Evolutionary conservation across 2,329 filamentous ascomycete genomes (phyloP).

Genomic region (Sphaceloma murrayae): DNA sequence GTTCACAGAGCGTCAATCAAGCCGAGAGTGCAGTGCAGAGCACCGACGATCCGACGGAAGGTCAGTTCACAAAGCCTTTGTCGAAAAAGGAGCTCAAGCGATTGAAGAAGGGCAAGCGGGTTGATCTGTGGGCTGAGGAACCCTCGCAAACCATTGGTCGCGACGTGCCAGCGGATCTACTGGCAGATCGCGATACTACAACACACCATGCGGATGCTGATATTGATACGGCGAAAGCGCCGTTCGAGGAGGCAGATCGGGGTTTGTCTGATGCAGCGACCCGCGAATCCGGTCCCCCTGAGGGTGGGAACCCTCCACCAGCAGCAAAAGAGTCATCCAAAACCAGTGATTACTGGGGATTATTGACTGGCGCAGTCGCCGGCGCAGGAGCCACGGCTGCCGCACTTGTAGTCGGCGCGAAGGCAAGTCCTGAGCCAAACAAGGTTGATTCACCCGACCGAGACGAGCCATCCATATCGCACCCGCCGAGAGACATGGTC

Average conservation of each 20-base stretch:
- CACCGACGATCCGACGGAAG: too few relatives aligned
- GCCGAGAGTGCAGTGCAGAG: too few relatives aligned
- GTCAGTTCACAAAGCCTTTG: too few relatives aligned
- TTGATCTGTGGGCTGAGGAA: constrained; percentile 11
- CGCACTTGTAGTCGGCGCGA: background rate
- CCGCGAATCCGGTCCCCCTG: too few relatives aligned
- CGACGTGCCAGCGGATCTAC: too few relatives aligned
- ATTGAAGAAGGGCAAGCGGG: constrained; percentile 12
- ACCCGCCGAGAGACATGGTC: too few relatives aligned
- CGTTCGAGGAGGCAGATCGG: too few relatives aligned
- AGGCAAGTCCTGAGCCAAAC: too few relatives aligned
- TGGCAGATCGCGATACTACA: background rate
- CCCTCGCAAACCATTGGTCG: background rate
- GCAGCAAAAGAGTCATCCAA: background rate
- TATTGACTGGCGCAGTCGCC: constrained; percentile 9
- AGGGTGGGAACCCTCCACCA: background rate
- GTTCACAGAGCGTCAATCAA: too few relatives aligned
- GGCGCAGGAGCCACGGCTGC: constrained; percentile 13
- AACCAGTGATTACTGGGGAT: constrained; percentile 6
- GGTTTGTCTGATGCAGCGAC: too few relatives aligned
- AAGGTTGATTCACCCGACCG: too few relatives aligned
- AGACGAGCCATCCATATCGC: too few relatives aligned
- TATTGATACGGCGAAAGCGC: background rate
- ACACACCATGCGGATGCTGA: background rate
- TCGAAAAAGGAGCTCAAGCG: constrained; percentile 12